These are phyloP conservation scores for Ceratobasidium sp. DNA, from an alignment of 1,284 basidiomycete genomes.

Conservation along the genomic window DNA sequence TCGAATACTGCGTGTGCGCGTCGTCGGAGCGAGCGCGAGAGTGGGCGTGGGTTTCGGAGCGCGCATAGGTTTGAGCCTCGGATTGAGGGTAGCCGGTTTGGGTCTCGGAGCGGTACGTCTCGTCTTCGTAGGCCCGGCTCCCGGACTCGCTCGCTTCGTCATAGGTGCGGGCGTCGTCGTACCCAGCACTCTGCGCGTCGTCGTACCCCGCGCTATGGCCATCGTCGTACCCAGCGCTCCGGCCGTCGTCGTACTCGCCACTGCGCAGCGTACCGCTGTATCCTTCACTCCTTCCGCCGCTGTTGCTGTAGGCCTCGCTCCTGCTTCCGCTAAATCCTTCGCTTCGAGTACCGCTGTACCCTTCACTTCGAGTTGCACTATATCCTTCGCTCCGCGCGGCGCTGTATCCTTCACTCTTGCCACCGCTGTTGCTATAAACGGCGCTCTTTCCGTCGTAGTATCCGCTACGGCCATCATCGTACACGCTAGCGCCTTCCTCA, in stretches of 20 bases:
- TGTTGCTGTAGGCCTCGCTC: slow-evolving; percentile 30
- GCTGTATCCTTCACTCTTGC: too few relatives aligned
- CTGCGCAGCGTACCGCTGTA: slow-evolving; percentile 7
- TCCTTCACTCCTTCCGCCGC: slow-evolving; percentile 12
- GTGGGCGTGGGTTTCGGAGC: slow-evolving; percentile 6
- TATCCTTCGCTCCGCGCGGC: slow-evolving; percentile 2
- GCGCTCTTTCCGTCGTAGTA: slow-evolving; percentile 21
- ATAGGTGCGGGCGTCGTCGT: slow-evolving; percentile 36
- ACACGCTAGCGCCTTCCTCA: slow-evolving; percentile 34
- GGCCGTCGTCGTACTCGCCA: slow-evolving; percentile 14
- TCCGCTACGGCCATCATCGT: slow-evolving; percentile 39
- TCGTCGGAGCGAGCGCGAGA: slow-evolving; percentile 27
- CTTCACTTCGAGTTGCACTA: not conserved
- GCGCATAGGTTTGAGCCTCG: slow-evolving; percentile 12
- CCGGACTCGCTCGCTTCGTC: slow-evolving; percentile 35
- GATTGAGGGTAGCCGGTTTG: slow-evolving; percentile 23
- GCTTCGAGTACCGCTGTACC: slow-evolving; percentile 9
- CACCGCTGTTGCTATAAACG: slow-evolving; percentile 1
- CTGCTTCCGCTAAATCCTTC: slow-evolving; percentile 15
- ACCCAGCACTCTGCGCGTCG: slow-evolving; percentile 26
- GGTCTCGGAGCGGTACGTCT: slow-evolving; percentile 12
- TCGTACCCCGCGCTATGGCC: slow-evolving; percentile 26
- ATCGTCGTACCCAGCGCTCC: slow-evolving; percentile 24
- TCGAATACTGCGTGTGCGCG: slow-evolving; percentile 28
- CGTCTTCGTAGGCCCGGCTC: slow-evolving; percentile 1